These are phyloP conservation scores for Fraxinus xanthoxyloides DNA, from an alignment of 305 asterid species.

Conservation along the genomic window DNA sequence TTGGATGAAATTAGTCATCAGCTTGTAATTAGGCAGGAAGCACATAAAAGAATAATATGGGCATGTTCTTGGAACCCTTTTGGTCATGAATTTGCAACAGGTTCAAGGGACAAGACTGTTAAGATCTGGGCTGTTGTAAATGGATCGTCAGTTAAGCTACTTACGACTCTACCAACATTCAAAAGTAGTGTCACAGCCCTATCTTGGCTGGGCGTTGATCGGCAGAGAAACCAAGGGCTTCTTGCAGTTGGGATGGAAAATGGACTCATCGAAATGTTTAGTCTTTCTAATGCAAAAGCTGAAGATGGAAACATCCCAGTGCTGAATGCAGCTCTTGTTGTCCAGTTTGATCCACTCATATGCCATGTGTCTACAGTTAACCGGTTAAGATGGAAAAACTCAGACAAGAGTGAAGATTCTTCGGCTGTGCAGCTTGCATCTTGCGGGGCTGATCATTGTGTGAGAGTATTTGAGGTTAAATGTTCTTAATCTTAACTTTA, in stretches of 20 bases:
- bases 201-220: slow-evolving; percentile 69
- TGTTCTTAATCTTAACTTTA: neutral
- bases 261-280: slow-evolving; percentile 80
- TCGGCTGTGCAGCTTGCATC: slow-evolving; percentile 67
- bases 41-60: slow-evolving; percentile 93
- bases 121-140: slow-evolving; percentile 70
- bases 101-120: slow-evolving; percentile 91
- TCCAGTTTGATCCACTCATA: slow-evolving; percentile 57
- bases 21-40: slow-evolving; percentile 68
- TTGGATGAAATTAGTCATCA: slow-evolving; percentile 49
- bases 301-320: slow-evolving; percentile 22
- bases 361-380: slow-evolving; percentile 82
- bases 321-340: slow-evolving; percentile 41
- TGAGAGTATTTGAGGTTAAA: slow-evolving; percentile 59
- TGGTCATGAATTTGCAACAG: slow-evolving; percentile 83
- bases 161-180: slow-evolving; percentile 61
- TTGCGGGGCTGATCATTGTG: slow-evolving; percentile 92
- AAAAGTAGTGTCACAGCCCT: slow-evolving; percentile 74
- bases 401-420: slow-evolving; percentile 42
- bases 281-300: slow-evolving; percentile 30
- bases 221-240: slow-evolving; percentile 48
- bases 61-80: slow-evolving; percentile 91
- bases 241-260: slow-evolving; percentile 92
- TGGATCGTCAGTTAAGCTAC: slow-evolving; percentile 58
- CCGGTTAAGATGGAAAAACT: slow-evolving; percentile 62